These are phyloP conservation scores for Agroathelia rolfsii DNA, from an alignment of 1,284 basidiomycete species.

Conservation along the genomic window DNA sequence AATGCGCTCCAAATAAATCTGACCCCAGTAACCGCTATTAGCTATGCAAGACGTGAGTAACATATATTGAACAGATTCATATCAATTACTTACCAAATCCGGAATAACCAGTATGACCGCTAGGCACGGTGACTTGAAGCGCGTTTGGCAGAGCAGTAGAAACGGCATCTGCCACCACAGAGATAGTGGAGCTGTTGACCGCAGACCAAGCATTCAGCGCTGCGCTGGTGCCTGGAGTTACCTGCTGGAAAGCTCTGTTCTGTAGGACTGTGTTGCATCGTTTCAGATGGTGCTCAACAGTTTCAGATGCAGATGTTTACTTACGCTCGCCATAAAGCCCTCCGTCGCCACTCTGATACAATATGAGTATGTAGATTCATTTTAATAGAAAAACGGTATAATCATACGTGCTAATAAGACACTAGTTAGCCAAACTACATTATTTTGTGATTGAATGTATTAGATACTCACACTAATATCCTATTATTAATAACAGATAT, in stretches of 20 bases:
- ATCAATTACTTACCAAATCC: too few species aligned
- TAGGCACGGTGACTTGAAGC: slow-evolving; percentile 41
- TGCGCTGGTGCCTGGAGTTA: slow-evolving; percentile 37
- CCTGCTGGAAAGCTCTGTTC: slow-evolving; percentile 51
- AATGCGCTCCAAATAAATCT: slow-evolving; percentile 1
- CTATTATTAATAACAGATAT: slow-evolving; percentile 19
- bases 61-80: too few species aligned
- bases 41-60: too few species aligned
- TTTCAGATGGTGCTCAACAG: slow-evolving; percentile 2
- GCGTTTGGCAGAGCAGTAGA: slow-evolving; percentile 57
- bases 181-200: slow-evolving; percentile 37
- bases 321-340: slow-evolving; percentile 48
- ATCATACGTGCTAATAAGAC: slow-evolving; percentile 32
- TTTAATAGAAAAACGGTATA: neutral
- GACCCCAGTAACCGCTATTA: slow-evolving; percentile 56
- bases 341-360: slow-evolving; percentile 46
- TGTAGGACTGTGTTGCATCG: slow-evolving; percentile 32
- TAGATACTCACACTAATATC: slow-evolving; percentile 42
- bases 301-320: slow-evolving; percentile 13
- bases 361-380: neutral
- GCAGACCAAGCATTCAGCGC: slow-evolving; percentile 49
- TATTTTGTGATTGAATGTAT: slow-evolving; percentile 1
- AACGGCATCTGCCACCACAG: slow-evolving; percentile 44
- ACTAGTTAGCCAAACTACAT: too few species aligned
- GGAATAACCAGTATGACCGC: slow-evolving; percentile 29